Percentiles rank a stretch among this genome's conserved stretches.
Conservation (phyloP, 306 rosid genomes). For the Neltuma alba region DNA sequence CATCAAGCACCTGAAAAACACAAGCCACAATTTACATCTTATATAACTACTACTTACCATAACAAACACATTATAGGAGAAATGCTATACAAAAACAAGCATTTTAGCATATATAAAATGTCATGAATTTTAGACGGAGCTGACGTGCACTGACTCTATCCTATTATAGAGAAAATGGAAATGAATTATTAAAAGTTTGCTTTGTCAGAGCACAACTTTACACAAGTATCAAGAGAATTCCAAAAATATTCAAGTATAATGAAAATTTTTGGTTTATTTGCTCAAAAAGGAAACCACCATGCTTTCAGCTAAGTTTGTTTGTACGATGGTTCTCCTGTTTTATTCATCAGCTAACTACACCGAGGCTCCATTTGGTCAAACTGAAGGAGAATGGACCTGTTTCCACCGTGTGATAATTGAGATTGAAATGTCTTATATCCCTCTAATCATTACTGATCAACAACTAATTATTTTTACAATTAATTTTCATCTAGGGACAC, state of each 20-base stretch:
- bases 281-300: neutral
- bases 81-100: slow-evolving; percentile 4
- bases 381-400: neutral
- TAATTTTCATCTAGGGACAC: neutral
- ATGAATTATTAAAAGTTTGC: neutral
- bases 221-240: neutral
- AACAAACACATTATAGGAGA: slow-evolving; percentile 24
- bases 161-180: slow-evolving; percentile 14
- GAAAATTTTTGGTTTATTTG: neutral
- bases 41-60: slow-evolving; percentile 17
- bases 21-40: neutral
- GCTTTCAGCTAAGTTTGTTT: neutral
- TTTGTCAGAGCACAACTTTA: neutral
- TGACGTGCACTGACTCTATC: neutral
- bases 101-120: neutral
- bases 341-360: neutral
- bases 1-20: slow-evolving; percentile 78
- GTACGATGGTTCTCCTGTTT: neutral
- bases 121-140: slow-evolving; percentile 1
- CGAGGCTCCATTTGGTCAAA: neutral
- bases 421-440: neutral
- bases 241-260: neutral
- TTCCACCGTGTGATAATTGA: neutral
- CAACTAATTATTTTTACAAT: neutral
- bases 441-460: neutral